phyloP scores from a whole-genome alignment of 176 grass and related monocot genomes.

The Phoenix dactylifera region DNA sequence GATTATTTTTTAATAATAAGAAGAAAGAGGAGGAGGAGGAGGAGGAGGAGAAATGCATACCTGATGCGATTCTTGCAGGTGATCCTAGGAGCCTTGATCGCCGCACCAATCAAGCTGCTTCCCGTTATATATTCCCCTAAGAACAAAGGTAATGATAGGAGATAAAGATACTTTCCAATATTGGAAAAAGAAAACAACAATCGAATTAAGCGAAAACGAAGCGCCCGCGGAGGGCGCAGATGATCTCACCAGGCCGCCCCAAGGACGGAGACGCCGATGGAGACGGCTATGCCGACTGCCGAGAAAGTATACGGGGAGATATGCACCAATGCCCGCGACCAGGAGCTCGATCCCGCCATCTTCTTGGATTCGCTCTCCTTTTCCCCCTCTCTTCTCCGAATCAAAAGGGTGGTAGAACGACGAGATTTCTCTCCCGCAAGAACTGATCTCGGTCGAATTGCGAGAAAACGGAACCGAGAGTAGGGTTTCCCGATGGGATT shows the following conservation, averaged over 20 bases:
- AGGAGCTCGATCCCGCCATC: slow-evolving; percentile 31
- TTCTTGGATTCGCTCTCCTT: too few species aligned
- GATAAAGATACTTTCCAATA: neutral
- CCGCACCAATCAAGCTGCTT: slow-evolving; percentile 89
- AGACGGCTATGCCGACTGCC: slow-evolving; percentile 91
- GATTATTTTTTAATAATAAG: too few species aligned
- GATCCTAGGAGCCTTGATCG: slow-evolving; percentile 95
- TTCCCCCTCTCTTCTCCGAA: too few species aligned
- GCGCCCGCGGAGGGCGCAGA: neutral
- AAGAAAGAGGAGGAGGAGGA: too few species aligned
- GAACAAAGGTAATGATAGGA: neutral
- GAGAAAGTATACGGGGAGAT: slow-evolving; percentile 97
- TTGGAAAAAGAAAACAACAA: neutral
- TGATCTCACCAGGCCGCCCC: slow-evolving; percentile 65
- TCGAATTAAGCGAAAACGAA: slow-evolving; percentile 3
- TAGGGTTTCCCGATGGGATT: too few species aligned
- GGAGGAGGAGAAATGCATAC: slow-evolving; percentile 13
- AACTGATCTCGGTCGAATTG: too few species aligned
- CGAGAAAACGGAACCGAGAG: too few species aligned
- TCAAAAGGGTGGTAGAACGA: too few species aligned
- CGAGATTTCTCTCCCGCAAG: too few species aligned
- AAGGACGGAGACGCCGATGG: slow-evolving; percentile 96
- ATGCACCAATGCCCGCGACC: slow-evolving; percentile 66
- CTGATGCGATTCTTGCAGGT: slow-evolving; percentile 98
- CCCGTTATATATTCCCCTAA: slow-evolving; percentile 96